Evolutionary conservation across 192 early-diverging fungal genomes (phyloP), one percentile per base, ranked within the genome.

Genomic region (Funneliformis geosporum): DNA sequence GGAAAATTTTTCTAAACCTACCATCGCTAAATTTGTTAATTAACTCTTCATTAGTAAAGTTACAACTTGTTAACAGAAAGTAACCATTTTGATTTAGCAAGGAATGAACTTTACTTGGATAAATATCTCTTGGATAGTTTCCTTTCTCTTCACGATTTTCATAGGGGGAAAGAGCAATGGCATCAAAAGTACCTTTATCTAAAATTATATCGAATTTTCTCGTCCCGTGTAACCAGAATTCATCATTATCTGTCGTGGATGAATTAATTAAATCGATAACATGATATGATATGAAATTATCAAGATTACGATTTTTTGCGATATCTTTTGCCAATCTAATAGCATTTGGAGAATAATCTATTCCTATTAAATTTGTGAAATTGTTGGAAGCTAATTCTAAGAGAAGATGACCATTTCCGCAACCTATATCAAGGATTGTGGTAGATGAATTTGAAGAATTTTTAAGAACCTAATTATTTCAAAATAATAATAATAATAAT

Each of bases 121-220:
- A 9, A 27, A 73, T 73, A 47, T 64, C 44, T 8, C 28, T 38
- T 18, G 27, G 10, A 59, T 39, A 40, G 59, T 71, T 65, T 25
- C 44, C 60, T 2, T 14, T 65, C 0, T 70, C 60, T 8, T 71
- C 46, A 39, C 39, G 4, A 23, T 11, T 64, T 64, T 25, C 23
- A 3, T 64, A 27, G 7, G 28, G 28, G 12, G 14, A 65, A 28
- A 98, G 84, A 69, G 91, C 91, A 42, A 98, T 97, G 5, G 96
- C 96, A 83, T 98, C 96, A 79, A 93, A 96, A 0, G 96, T 97
- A 66, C 96, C 96, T 83, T 98, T 98, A 82, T 98, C 96, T 75
- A 98, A 74, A 66, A 94, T 89, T 12, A 94, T 81, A 61, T 90
- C 89, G 81, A 82, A 91, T 65, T 82, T 80, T 55, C 85, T 75